Base-by-base conservation (phyloP, 2,329 filamentous ascomycete species). In the Alternaria arborescens region DNA sequence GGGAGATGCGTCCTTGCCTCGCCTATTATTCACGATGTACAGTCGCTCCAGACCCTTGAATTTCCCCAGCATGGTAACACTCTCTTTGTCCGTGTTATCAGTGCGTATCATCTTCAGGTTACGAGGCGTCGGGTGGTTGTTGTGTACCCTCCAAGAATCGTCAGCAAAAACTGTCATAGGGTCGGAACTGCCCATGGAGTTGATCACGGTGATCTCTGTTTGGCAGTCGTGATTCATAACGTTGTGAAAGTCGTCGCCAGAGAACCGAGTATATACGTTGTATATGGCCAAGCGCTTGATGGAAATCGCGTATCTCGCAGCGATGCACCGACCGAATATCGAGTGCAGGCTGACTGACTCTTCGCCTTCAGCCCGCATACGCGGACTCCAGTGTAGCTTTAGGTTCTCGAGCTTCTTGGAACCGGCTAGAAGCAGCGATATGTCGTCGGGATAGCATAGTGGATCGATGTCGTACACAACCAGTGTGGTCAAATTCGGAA, bases 391-490 rank as follows among this genome's bases (percentile, higher is more conserved):
- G 68, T 89, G 86, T 60, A 89, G 62, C 55, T 80, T 84, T 8
- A 89, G 74, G 32, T 85, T 84, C 41, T 82, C 78, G 4, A 89
- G 76, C 53, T 85, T 85, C 62, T 80, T 83, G 5, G 85, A 84
- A n/a, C 82, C 79, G 14, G 82, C 73, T 7, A 89, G 74, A 14
- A 89, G 75, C 22, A 84, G 78, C 14, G 86, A 86, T 8, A 89
- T 83, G 66, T 89, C 87, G 73, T 89, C 87, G 0, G 86, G 86
- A 67, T 88, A 88, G 75, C 87, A 89, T 10, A 89, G 79, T 1
- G 87, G 87, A 57, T 89, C 87, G 53, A 89, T 87, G 64, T 89
- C 82, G 60, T 84, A 84, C 28, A 87, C 80, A 53, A 84, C 83
- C 36, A 89, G 78, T 5, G 77, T 79, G 34, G 78, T 79, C 24